Percentiles rank a stretch among this genome's conserved stretches.
Evolutionary conservation across 2,329 filamentous ascomycete genomes (phyloP).

Genomic region (Epichloe glyceriae): DNA sequence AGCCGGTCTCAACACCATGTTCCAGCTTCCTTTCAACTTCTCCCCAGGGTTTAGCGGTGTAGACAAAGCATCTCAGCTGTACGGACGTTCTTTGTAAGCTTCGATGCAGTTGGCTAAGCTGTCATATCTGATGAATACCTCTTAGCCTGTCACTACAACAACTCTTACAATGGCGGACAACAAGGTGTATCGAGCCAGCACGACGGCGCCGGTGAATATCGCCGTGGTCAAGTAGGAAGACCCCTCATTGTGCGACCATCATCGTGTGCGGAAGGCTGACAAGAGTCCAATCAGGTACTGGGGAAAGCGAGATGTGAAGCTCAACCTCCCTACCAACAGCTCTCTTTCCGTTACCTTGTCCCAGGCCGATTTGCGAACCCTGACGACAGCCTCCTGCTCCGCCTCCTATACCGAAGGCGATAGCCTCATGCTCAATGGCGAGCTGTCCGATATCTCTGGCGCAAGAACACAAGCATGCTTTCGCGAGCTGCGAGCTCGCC

Average conservation of each 20-base stretch:
- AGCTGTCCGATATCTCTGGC: slow-evolving; percentile 70
- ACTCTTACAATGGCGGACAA: slow-evolving; percentile 30
- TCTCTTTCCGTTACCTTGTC: slow-evolving; percentile 95
- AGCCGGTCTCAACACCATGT: background rate
- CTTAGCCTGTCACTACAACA: background rate
- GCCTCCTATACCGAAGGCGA: slow-evolving; percentile 51
- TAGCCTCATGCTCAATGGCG: slow-evolving; percentile 72
- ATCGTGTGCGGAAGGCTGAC: background rate
- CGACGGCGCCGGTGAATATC: slow-evolving; percentile 95
- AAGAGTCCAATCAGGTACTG: slow-evolving; percentile 46
- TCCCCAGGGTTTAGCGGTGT: background rate
- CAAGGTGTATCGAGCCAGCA: slow-evolving; percentile 77
- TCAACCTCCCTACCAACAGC: slow-evolving; percentile 96
- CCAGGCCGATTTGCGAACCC: slow-evolving; percentile 83
- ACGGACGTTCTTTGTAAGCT: background rate
- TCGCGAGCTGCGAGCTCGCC: slow-evolving; percentile 66
- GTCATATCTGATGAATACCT: background rate
- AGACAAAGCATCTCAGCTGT: background rate
- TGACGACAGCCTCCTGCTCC: slow-evolving; percentile 91
- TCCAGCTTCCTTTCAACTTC: background rate
- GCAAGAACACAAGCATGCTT: slow-evolving; percentile 93
- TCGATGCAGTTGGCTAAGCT: background rate
- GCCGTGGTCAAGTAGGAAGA: slow-evolving; percentile 79
- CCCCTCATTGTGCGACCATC: background rate
- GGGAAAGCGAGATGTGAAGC: slow-evolving; percentile 87